Conservation (phyloP, 2,329 filamentous ascomycete species). For the Leptosphaerulina australis region DNA sequence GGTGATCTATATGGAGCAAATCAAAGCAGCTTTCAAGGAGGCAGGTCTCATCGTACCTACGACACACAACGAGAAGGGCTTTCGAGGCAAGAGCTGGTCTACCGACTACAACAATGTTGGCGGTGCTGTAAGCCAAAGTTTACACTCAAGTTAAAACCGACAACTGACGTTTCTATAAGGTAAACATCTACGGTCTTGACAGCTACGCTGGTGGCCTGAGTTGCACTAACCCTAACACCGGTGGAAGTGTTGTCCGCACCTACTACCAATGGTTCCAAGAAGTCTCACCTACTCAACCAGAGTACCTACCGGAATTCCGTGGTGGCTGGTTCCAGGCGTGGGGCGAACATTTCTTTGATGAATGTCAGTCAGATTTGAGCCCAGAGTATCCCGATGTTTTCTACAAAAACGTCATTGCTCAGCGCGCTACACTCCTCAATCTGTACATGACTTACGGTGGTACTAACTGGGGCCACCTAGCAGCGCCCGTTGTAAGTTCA, state of each 20-base stretch:
- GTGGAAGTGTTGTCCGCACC: constrained; percentile 58
- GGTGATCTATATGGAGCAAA: constrained; percentile 60
- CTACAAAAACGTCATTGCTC: constrained; percentile 62
- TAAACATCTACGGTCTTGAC: constrained; percentile 57
- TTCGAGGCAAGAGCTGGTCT: constrained; percentile 58
- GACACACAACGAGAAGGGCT: constrained; percentile 59
- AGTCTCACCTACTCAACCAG: constrained; percentile 61
- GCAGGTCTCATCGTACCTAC: constrained; percentile 58
- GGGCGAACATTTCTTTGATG: constrained; percentile 60
- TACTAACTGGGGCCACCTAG: constrained; percentile 61
- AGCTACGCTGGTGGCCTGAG: constrained; percentile 56
- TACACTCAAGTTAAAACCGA: too few relatives aligned
- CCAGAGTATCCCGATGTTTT: constrained; percentile 61
- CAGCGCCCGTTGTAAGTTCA: constrained; percentile 38
- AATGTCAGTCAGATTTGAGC: constrained; percentile 55
- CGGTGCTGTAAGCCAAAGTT: too few relatives aligned
- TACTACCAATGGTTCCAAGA: constrained; percentile 65
- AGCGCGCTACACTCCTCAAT: constrained; percentile 56
- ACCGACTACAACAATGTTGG: constrained; percentile 62
- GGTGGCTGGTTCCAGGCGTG: constrained; percentile 62
- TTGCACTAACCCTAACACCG: constrained; percentile 57
- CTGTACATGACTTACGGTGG: constrained; percentile 63
- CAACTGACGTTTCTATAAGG: too few relatives aligned
- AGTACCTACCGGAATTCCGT: constrained; percentile 61
- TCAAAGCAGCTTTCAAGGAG: constrained; percentile 54